These are phyloP conservation scores for Diaporthe sp. DNA, from an alignment of 2,329 filamentous ascomycete genomes.

Conservation along the genomic window DNA sequence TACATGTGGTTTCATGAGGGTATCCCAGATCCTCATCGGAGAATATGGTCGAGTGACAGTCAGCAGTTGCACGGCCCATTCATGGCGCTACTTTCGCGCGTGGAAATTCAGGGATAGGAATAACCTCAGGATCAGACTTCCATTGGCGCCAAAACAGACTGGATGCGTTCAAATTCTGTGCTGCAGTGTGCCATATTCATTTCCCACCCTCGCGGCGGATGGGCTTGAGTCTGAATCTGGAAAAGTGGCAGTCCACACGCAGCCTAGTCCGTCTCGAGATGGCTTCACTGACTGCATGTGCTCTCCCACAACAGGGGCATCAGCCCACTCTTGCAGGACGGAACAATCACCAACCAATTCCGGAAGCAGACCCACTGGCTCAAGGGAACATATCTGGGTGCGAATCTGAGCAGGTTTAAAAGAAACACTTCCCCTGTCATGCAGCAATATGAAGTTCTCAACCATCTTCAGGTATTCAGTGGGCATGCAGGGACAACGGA, in stretches of 20 bases:
- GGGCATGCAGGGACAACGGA: not conserved
- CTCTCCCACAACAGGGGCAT: not conserved
- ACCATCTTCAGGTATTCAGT: not conserved
- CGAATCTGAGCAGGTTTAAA: not conserved
- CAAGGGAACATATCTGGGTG: not conserved
- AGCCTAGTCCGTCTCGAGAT: not conserved
- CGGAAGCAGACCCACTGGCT: not conserved
- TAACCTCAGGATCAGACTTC: not conserved
- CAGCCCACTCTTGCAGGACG: not conserved
- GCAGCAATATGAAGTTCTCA: not conserved
- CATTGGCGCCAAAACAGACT: not conserved
- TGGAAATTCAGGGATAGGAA: constrained; percentile 10
- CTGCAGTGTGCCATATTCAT: not conserved
- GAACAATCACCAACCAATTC: not conserved
- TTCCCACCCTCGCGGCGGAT: not conserved
- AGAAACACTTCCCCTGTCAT: not conserved
- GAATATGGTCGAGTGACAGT: constrained; percentile 20
- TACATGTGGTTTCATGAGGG: not conserved
- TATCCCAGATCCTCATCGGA: not conserved
- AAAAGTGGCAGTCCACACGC: not conserved
- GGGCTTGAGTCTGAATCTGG: not conserved
- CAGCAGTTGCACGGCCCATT: constrained; percentile 18
- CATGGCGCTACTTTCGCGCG: not conserved
- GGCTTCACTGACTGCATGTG: constrained; percentile 7
- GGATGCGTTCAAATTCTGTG: not conserved